phyloP scores from a whole-genome alignment of 1,284 basidiomycete genomes.

The Lignosus rhinocerotis region DNA sequence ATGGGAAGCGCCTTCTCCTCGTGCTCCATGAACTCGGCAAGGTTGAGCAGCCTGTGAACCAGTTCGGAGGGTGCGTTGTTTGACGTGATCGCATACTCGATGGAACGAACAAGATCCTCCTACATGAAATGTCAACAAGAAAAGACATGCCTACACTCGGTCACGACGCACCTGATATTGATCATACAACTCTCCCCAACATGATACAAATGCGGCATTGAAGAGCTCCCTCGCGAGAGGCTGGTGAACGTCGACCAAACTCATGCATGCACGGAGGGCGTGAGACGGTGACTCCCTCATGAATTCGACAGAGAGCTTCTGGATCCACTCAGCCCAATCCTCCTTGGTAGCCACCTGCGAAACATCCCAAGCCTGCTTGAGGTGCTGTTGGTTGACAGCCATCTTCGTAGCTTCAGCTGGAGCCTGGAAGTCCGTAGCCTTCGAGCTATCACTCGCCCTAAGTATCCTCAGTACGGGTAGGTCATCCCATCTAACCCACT shows the following conservation, averaged over 20 bases:
- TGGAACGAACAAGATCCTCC: constrained; percentile 92
- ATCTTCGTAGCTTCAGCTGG: constrained; percentile 87
- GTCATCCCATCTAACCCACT: neutral
- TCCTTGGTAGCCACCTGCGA: constrained; percentile 79
- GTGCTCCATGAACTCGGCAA: constrained; percentile 99
- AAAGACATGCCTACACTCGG: neutral
- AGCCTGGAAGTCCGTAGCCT: constrained; percentile 69
- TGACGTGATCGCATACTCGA: constrained; percentile 87
- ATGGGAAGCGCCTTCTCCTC: constrained; percentile 97
- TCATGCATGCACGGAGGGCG: constrained; percentile 94
- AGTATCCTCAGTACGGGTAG: constrained; percentile 5
- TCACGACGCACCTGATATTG: constrained; percentile 76
- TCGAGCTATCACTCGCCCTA: constrained; percentile 59
- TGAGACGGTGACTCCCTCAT: constrained; percentile 99
- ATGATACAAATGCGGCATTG: constrained; percentile 98
- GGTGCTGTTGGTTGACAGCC: constrained; percentile 95
- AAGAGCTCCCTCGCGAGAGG: constrained; percentile 95
- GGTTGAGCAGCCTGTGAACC: constrained; percentile 90
- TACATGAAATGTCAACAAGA: constrained; percentile 33
- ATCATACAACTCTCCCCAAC: constrained; percentile 96
- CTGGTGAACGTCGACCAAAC: constrained; percentile 88
- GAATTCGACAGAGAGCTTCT: constrained; percentile 90
- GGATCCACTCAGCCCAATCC: constrained; percentile 98
- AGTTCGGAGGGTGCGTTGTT: constrained; percentile 84
- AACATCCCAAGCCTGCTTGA: constrained; percentile 97